Percentiles rank a stretch among this genome's conserved stretches.
Evolutionary conservation across 2,329 filamentous ascomycete genomes (phyloP).

Genomic region (Ophiocordyceps polyrhachis-furcata): DNA sequence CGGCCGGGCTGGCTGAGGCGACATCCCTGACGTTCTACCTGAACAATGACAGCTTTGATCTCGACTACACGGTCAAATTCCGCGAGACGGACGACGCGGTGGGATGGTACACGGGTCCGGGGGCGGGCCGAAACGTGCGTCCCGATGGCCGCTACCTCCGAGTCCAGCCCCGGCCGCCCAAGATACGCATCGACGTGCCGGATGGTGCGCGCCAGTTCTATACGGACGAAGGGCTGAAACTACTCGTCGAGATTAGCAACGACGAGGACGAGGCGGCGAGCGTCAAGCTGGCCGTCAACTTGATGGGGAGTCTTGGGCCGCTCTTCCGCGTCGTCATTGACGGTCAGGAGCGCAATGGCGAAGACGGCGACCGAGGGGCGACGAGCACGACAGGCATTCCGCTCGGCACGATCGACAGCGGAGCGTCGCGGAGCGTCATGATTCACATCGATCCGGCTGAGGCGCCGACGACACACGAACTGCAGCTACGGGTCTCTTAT

Average conservation of each 20-base stretch:
- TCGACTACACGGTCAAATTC: slow-evolving; percentile 46
- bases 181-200: slow-evolving; percentile 57
- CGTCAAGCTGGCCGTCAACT: slow-evolving; percentile 48
- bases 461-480: slow-evolving; percentile 37
- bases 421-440: slow-evolving; percentile 21
- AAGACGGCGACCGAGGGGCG: slow-evolving; percentile 19
- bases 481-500: slow-evolving; percentile 61
- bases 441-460: slow-evolving; percentile 31
- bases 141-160: slow-evolving; percentile 38
- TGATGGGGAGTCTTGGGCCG: slow-evolving; percentile 41
- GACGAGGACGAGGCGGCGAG: slow-evolving; percentile 64
- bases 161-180: slow-evolving; percentile 77
- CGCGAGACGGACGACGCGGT: slow-evolving; percentile 20
- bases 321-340: slow-evolving; percentile 22
- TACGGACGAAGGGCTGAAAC: slow-evolving; percentile 54
- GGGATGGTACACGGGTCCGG: slow-evolving; percentile 30
- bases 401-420: slow-evolving; percentile 28
- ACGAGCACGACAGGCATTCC: slow-evolving; percentile 21
- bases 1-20: slow-evolving; percentile 60
- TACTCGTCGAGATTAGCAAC: slow-evolving; percentile 58
- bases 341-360: slow-evolving; percentile 14
- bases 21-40: slow-evolving; percentile 43
- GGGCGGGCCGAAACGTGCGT: slow-evolving; percentile 24
- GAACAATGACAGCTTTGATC: slow-evolving; percentile 43
- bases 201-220: slow-evolving; percentile 58